Conservation (phyloP, 495 filamentous ascomycete species). For the Pseudevernia furfuracea region DNA sequence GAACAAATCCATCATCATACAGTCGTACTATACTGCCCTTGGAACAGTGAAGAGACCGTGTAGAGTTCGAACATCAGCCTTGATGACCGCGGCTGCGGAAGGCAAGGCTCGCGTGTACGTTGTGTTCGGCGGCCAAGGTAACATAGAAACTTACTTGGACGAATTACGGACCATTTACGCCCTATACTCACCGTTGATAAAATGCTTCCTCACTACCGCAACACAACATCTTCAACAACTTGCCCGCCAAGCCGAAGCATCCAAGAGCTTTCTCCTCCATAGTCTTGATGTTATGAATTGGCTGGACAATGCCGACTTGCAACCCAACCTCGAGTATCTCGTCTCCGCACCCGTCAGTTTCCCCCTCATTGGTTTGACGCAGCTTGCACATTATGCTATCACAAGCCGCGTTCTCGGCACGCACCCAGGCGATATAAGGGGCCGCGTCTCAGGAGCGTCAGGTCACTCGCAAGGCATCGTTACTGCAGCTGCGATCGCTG, state of each 20-base stretch:
- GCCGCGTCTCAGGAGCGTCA: constrained; percentile 21
- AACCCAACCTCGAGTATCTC: constrained; percentile 25
- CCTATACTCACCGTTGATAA: constrained; percentile 22
- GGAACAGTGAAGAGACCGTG: too few species aligned
- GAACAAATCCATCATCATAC: background rate
- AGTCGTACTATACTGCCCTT: background rate
- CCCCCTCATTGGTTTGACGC: constrained; percentile 29
- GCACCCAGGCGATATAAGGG: constrained; percentile 28
- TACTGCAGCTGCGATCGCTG: constrained; percentile 27
- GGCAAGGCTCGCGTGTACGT: background rate
- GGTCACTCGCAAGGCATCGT: constrained; percentile 35
- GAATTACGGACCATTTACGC: constrained; percentile 23
- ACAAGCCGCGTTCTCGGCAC: constrained; percentile 27
- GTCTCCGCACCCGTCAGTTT: constrained; percentile 32
- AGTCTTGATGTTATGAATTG: constrained; percentile 26
- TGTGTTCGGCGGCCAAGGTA: constrained; percentile 24
- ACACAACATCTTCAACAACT: constrained; percentile 13
- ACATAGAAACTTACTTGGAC: constrained; percentile 18
- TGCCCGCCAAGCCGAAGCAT: background rate
- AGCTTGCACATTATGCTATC: constrained; percentile 30
- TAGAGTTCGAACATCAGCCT: background rate
- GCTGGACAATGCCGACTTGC: constrained; percentile 20
- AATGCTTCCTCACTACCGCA: constrained; percentile 18
- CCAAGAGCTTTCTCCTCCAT: constrained; percentile 7
- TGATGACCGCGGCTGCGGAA: background rate